Percentiles rank a stretch among this genome's conserved stretches.
Evolutionary conservation across 352 stramenopile genomes (phyloP).

Genomic region (Pythium aristosporum): DNA sequence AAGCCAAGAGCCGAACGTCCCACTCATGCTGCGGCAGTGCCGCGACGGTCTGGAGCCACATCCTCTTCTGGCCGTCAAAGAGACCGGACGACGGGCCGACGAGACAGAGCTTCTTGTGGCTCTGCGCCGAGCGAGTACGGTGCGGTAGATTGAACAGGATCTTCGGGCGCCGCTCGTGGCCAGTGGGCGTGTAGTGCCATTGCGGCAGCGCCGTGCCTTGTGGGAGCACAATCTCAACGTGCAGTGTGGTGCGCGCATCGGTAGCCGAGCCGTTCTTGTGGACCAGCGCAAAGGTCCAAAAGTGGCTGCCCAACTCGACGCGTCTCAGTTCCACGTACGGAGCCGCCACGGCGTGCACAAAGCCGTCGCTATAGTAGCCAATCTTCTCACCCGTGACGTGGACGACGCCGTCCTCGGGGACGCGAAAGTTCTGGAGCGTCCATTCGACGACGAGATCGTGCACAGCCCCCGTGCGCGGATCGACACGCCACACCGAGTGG

Average conservation of each 20-base stretch:
- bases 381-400: constrained; percentile 40
- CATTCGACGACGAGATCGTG: constrained; percentile 30
- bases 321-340: constrained; percentile 18
- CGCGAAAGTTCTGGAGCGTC: constrained; percentile 27
- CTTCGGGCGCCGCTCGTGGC: constrained; percentile 11
- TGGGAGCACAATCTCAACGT: constrained; percentile 49
- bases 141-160: constrained; percentile 33
- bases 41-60: constrained; percentile 59
- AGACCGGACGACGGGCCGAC: constrained; percentile 26
- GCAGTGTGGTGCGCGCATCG: constrained; percentile 24
- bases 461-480: constrained; percentile 18
- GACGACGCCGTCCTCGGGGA: constrained; percentile 42
- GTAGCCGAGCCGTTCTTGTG: constrained; percentile 1
- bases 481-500: constrained; percentile 38
- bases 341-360: constrained; percentile 2
- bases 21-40: constrained; percentile 14
- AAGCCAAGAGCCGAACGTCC: constrained; percentile 26
- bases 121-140: neutral
- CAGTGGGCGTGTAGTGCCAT: constrained; percentile 19
- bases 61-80: constrained; percentile 62
- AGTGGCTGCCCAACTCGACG: constrained; percentile 47
- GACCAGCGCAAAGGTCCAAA: constrained; percentile 42
- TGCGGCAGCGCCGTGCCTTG: constrained; percentile 21
- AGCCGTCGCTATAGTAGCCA: constrained; percentile 22
- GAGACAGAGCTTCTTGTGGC: constrained; percentile 35